Evolutionary conservation across 306 rosid genomes (phyloP).

Genomic region (Pyrus betulifolia): DNA sequence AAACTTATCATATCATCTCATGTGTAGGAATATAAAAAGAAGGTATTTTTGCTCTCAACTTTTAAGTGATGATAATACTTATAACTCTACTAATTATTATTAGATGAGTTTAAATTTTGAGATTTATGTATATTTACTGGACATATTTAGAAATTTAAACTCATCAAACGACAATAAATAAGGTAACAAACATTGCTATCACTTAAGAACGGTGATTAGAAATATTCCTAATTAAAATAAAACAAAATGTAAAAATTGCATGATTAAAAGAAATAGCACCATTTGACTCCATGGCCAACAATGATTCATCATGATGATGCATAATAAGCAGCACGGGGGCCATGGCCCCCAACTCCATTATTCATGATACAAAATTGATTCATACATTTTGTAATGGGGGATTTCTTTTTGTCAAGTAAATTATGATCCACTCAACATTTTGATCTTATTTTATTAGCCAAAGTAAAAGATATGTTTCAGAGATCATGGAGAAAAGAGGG

Average conservation of each 20-base stretch:
- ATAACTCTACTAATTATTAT: no score
- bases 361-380: neutral
- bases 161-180: no score
- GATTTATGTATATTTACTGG: fast-evolving
- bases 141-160: no score
- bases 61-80: fast-evolving
- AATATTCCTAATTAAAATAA: neutral
- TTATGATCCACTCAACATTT: constrained; percentile 52
- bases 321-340: neutral
- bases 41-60: fast-evolving
- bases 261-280: constrained; percentile 42
- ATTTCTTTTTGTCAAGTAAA: constrained; percentile 10
- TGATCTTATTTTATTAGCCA: constrained; percentile 16
- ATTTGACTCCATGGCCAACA: constrained; percentile 50
- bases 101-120: no score
- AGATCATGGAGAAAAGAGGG: neutral
- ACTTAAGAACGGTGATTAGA: no score
- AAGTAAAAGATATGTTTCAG: constrained; percentile 8
- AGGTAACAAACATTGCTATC: no score
- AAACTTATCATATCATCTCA: constrained; percentile 45
- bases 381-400: constrained; percentile 13
- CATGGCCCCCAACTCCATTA: neutral
- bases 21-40: constrained; percentile 2
- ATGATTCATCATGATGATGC: constrained; percentile 39
- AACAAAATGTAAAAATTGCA: neutral